Percentiles rank a stretch among this genome's conserved stretches.
Conservation (phyloP, 2,329 filamentous ascomycete genomes). For the Exserohilum turcica region DNA sequence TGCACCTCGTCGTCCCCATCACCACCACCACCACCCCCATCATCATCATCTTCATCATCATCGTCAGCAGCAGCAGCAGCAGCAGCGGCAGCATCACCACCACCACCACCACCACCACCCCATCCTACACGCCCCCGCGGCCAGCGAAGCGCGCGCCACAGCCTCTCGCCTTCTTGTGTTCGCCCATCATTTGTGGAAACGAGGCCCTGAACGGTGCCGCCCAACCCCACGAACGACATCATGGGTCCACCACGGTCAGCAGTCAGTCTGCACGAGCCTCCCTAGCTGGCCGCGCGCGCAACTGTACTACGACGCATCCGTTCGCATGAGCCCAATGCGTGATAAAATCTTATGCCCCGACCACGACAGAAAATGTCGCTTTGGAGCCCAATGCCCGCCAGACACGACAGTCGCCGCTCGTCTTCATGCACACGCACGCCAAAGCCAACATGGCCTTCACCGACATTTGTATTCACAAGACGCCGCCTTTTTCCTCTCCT, state of each 20-base stretch:
- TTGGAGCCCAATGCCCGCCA: constrained; percentile 8
- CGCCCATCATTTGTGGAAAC: background rate
- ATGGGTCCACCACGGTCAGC: constrained; percentile 12
- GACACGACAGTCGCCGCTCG: background rate
- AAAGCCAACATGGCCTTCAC: background rate
- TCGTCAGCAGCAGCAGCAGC: no score
- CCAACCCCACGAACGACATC: constrained; percentile 15
- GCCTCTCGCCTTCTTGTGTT: background rate
- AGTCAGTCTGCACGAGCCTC: constrained; percentile 2
- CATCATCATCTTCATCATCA: background rate
- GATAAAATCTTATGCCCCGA: no score
- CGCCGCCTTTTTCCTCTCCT: constrained; percentile 2
- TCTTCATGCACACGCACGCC: background rate
- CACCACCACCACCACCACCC: background rate
- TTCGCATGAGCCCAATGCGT: no score
- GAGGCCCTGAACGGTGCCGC: background rate
- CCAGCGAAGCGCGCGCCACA: no score
- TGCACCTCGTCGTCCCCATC: no score
- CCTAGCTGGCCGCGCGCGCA: background rate
- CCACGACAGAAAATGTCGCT: background rate
- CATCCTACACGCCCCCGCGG: background rate
- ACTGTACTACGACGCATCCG: background rate
- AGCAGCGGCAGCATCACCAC: no score
- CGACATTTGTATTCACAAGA: constrained; percentile 7
- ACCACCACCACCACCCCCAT: background rate